These are phyloP conservation scores for Eremothecium cymbalariae DNA, from an alignment of 1,139 yeast species.

Conservation along the genomic window DNA sequence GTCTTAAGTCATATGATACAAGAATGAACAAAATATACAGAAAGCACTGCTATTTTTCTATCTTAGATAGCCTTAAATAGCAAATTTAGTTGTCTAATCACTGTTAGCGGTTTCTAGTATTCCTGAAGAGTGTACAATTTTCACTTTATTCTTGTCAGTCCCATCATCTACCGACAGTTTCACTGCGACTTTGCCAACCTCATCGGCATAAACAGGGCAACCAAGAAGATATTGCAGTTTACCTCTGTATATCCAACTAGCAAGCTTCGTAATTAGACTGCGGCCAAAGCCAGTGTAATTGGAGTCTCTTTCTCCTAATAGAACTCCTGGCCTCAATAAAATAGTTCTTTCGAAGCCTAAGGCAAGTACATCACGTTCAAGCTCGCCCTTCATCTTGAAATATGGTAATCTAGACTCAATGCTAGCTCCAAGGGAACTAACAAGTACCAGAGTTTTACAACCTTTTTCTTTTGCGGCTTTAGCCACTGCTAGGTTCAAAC, in stretches of 20 bases:
- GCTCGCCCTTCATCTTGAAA: constrained; percentile 51
- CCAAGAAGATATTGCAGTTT: constrained; percentile 30
- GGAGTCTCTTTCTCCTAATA: constrained; percentile 52
- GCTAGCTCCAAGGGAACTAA: constrained; percentile 55
- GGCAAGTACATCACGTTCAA: constrained; percentile 51
- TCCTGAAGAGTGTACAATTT: constrained; percentile 24
- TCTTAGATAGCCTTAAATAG: too few species aligned
- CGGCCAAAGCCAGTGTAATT: constrained; percentile 35
- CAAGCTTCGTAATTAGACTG: constrained; percentile 30
- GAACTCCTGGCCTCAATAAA: constrained; percentile 59
- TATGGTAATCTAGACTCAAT: constrained; percentile 49
- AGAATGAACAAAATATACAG: too few species aligned
- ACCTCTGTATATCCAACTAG: constrained; percentile 33
- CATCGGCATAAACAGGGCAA: constrained; percentile 41
- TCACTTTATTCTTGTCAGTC: constrained; percentile 18
- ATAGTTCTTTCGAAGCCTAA: constrained; percentile 59
- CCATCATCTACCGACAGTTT: constrained; percentile 26
- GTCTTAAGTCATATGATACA: too few species aligned
- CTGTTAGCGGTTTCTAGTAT: constrained; percentile 21
- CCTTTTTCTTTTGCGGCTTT: constrained; percentile 63
- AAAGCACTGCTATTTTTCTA: too few species aligned
- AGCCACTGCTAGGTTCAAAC: constrained; percentile 55
- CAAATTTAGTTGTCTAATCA: too few species aligned
- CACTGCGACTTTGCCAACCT: constrained; percentile 43
- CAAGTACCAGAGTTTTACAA: constrained; percentile 52